Evolutionary conservation across 2,329 filamentous ascomycete genomes (phyloP), one percentile per base, ranked within the genome.

Genomic region (Colletotrichum graminicola): DNA sequence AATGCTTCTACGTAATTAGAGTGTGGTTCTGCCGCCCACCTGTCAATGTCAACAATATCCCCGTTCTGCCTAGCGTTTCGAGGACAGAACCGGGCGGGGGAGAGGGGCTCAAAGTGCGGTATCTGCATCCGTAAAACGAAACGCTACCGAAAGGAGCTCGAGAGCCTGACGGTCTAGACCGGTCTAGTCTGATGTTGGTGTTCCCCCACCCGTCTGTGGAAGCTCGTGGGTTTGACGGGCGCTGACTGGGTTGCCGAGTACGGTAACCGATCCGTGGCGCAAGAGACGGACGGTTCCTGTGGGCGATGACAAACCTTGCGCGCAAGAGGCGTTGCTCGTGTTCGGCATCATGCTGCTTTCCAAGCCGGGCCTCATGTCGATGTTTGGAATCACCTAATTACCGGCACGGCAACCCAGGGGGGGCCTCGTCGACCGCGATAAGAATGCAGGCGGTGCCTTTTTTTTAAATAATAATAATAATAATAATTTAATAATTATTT

Each of bases 1-100:
- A 23, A 11, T 43, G 16, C 39, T 41, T 10, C 36, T 39, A 41
- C n/a, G n/a, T n/a, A 10, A 12, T 45, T 45, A 60, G 56, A 60
- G 39, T 60, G 56, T 32, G 56, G 56, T 45, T 39, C 18, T 60
- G 45, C 56, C 26, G 57, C 32, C 41, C 57, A 29, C 39, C 41
- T 32, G 55, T 57, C 55, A 23, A 26, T 21, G 26, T 14, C 23
- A 26, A 10, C 23, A 26, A 10, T 34, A 6, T 34, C 6, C 6
- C 8, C 10, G 2, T 39, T 60, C 39, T 12, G 56, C 36, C n/a
- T 18, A 5, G 12, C 7, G n/a, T 10, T 43, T 43, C n/a, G 26
- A 36, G n/a, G 26, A 41, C 34, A 16, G 12, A 34, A 18, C 39
- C 11, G 39, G 14, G 54, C 5, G 8, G n/a, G 32, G 6, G 6